Evolutionary conservation across 306 rosid species (phyloP), one percentile per base, ranked within the genome.

Genomic region (Prosopis cineraria): DNA sequence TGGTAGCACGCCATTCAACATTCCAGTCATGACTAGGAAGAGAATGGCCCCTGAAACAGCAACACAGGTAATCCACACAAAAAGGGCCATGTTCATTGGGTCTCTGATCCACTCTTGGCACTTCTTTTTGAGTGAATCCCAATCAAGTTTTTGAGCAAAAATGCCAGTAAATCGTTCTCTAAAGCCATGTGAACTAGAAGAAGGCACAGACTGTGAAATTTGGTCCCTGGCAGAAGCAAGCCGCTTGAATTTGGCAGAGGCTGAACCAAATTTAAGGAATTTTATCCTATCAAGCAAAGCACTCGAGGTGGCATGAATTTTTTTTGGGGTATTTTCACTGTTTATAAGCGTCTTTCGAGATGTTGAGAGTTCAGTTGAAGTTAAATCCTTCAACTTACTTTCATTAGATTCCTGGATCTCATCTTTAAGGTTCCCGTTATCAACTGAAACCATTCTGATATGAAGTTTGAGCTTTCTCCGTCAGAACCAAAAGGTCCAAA

Each of bases 11-110:
- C 25, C 37, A 68, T 95, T 87, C 79, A 92, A 82, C 98, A 95
- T 95, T 65, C 98, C 98, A 17, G 93, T 92, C 98, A 92, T 95
- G 69, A 95, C 98, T 22, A 95, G 83, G 84, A 95, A 95, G 74
- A 95, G 75, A 78, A 92, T 89, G 9, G 97, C 98, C 41, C 98
- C 98, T 0, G 98, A 95, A 79, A 95, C 81, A 72, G 93, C 97
- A 29, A 95, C 97, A n/a, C 87, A 80, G 11, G 24, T 2, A 39
- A 88, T 89, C 98, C 98, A 95, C 43, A 72, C 76, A 65, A 95
- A 89, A 78, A 95, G 88, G 77, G 97, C 98, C 90, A 95, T 87
- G 87, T 95, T 92, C 88, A 88, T 74, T 29, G 98, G 98, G 59
- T 90, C 79, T 76, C 73, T 86, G 58, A 95, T 85, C 98, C 98